Evolutionary conservation across 257 asterid species (phyloP), one percentile per base, ranked within the genome.

Genomic region (Solanum etuberosum): DNA sequence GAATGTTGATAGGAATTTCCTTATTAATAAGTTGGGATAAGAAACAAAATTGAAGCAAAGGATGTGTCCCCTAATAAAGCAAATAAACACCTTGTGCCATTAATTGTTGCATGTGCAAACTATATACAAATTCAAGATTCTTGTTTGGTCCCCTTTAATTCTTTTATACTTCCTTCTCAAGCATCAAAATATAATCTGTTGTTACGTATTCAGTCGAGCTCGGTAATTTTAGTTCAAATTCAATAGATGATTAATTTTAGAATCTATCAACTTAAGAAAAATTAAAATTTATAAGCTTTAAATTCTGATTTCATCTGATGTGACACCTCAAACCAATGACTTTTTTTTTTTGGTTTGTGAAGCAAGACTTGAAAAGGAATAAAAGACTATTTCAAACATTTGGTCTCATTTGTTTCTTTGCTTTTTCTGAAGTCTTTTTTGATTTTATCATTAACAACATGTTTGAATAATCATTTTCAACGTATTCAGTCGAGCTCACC

Each of bases 101-200:
- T 92, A 94, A 93, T 91, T 90, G 90, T 88, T 92, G 93, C 98
- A 95, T 95, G 98, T 94, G 96, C 95, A 57, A 34, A 85, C 29
- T 90, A 21, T 72, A 72, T 5, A 88, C 40, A 85, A 73, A 42
- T 88, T 74, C 89, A 87, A 90, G 78, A 89, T 89, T 86, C 87
- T 87, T 89, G 32, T 87, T 87, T 86, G 13, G 88, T 38, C 46
- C 92, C 68, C 16, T 76, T 76, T 51, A 51, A 18, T 51, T 38
- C 15, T 42, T 76, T 88, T 85, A 85, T 9, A 72, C 90, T 87
- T 89, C 87, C 91, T 70, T 90, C 92, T 87, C 87, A 90, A 87
- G 92, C 91, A 88, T 90, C 59, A 67, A 9, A 11, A 54, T 54
- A 20, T 54, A 51, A 13, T 51, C 6, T 6, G 1, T 18, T 0